These are phyloP conservation scores for Phaeolepiota aurea DNA, from an alignment of 768 basidiomycete genomes.

Conservation along the genomic window DNA sequence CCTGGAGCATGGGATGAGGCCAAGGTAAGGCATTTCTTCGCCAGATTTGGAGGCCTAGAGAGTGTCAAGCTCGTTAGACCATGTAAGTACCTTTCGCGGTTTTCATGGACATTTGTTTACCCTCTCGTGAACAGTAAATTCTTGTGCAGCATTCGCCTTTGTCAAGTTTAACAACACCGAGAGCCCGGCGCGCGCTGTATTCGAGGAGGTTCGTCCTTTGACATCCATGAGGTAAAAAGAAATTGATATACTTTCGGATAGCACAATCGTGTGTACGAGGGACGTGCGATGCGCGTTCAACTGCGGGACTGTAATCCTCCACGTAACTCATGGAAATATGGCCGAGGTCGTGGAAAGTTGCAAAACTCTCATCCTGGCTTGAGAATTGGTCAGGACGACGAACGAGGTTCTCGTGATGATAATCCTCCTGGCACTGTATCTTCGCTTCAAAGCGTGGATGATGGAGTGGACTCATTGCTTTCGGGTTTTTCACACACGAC, in stretches of 20 bases:
- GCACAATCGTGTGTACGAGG: conserved; percentile 65
- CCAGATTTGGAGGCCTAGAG: conserved; percentile 56
- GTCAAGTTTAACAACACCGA: conserved; percentile 61
- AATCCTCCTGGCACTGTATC: not conserved
- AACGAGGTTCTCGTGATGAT: not conserved
- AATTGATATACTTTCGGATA: too few relatives aligned
- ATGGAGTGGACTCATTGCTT: too few relatives aligned
- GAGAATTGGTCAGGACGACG: not conserved
- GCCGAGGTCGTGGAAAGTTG: conserved; percentile 25
- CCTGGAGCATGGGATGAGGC: conserved; percentile 63
- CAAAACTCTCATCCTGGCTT: conserved; percentile 17
- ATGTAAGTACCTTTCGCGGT: conserved; percentile 28
- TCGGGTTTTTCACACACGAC: not conserved
- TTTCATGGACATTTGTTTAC: conserved; percentile 1
- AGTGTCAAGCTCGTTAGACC: conserved; percentile 60
- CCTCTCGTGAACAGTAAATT: conserved; percentile 33
- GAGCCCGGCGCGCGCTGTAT: conserved; percentile 58
- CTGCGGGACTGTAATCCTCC: conserved; percentile 59
- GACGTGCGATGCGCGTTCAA: conserved; percentile 69
- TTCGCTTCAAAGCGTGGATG: not conserved
- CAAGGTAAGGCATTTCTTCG: conserved; percentile 50
- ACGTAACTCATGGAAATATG: conserved; percentile 39
- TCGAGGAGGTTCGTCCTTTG: conserved; percentile 41
- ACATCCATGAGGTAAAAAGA: too few relatives aligned
- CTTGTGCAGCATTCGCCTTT: conserved; percentile 70